A percentile compares a stretch with the other conserved stretches of the same genome.
Evolutionary conservation across 169 alveolate genomes (phyloP).

Genomic region (Toxoplasma gondii): DNA sequence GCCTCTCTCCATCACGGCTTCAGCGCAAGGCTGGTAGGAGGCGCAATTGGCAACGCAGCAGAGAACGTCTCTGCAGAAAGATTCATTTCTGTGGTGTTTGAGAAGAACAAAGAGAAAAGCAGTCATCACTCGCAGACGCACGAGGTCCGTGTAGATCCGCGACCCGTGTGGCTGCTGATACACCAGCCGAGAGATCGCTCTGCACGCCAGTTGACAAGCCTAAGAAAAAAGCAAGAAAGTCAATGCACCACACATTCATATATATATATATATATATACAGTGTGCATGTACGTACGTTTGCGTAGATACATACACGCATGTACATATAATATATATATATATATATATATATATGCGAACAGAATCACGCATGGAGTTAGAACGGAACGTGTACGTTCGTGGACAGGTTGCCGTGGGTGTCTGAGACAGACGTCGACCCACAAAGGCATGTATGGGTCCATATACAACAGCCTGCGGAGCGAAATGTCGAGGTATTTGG

Average conservation of each 20-base stretch:
- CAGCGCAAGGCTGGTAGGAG: slow-evolving; percentile 51
- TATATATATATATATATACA: background rate
- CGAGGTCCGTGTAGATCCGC: slow-evolving; percentile 50
- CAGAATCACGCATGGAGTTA: background rate
- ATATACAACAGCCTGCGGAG: no score
- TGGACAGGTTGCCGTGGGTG: no score
- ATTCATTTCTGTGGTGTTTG: slow-evolving; percentile 47
- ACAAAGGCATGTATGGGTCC: no score
- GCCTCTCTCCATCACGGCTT: slow-evolving; percentile 66
- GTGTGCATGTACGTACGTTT: no score
- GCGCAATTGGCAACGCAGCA: slow-evolving; percentile 67
- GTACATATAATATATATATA: background rate
- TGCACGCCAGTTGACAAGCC: slow-evolving; percentile 62
- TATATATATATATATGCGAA: background rate
- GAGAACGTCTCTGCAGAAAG: slow-evolving; percentile 61
- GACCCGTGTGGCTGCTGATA: slow-evolving; percentile 59
- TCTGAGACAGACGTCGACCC: no score
- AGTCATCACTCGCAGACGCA: slow-evolving; percentile 59
- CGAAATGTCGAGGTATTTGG: no score
- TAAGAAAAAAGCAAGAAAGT: background rate
- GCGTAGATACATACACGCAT: no score
- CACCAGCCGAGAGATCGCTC: slow-evolving; percentile 59
- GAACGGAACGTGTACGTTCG: no score
- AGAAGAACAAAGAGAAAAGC: slow-evolving; percentile 63
- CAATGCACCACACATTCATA: background rate